A percentile compares a stretch with the other conserved stretches of the same genome.
Evolutionary conservation across 75 land plant genomes (phyloP).

Genomic region (Cupressus sempervirens): DNA sequence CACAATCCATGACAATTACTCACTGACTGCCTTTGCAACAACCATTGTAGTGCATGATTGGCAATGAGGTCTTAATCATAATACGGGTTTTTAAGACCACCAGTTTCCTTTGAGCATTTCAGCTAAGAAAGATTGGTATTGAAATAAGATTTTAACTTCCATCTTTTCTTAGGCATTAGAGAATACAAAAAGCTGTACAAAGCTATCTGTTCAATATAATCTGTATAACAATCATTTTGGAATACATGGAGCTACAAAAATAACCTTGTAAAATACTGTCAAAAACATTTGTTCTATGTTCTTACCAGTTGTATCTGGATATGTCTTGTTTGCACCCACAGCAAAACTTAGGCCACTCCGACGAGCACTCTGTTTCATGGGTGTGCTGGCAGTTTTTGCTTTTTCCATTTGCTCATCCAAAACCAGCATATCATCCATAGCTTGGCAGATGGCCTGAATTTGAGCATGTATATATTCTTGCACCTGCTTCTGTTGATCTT

Average conservation of each 20-base stretch:
- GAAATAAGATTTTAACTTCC: not conserved
- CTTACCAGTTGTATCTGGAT: constrained; percentile 27
- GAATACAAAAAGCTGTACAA: not conserved
- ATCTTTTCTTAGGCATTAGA: not conserved
- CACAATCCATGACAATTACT: no score
- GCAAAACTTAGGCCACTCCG: constrained; percentile 87
- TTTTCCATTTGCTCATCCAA: constrained; percentile 19
- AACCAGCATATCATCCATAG: constrained; percentile 69
- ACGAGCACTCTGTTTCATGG: constrained; percentile 20
- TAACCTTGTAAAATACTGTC: not conserved
- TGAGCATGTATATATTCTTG: constrained; percentile 83
- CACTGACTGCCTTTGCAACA: not conserved
- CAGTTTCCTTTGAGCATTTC: not conserved
- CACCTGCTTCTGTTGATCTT: constrained; percentile 71
- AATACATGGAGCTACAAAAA: not conserved
- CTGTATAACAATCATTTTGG: not conserved
- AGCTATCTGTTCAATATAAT: not conserved
- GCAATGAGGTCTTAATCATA: not conserved
- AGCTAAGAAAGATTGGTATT: not conserved
- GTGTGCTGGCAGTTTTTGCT: constrained; percentile 12
- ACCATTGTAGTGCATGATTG: not conserved
- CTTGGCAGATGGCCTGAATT: constrained; percentile 32
- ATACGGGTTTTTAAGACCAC: not conserved
- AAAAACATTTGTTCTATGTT: not conserved
- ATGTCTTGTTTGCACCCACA: constrained; percentile 36